Evolutionary conservation across 2,329 filamentous ascomycete genomes (phyloP), one percentile per base, ranked within the genome.

Genomic region (Trichoderma koningiopsis): DNA sequence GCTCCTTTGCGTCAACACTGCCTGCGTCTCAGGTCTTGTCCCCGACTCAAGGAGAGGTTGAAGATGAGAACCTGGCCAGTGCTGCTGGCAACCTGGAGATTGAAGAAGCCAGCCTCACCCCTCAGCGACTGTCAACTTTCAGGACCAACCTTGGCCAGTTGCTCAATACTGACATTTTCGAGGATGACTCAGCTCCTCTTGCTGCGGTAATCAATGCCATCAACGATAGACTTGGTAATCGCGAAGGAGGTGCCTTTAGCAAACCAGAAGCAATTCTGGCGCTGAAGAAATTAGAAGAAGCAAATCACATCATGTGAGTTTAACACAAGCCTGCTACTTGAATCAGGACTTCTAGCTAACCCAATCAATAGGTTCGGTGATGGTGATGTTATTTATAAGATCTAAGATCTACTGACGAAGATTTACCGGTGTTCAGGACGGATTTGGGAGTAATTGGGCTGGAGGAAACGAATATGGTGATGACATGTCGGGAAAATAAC

Each of bases 261-360:
- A 86, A 86, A 47, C 83, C 83, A 0, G 96, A 99, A 80, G 93
- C 92, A 0, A 82, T 91, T 69, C 87, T 90, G 79, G 94, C 93
- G 56, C 83, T 99, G 68, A 88, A 88, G 79, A 89, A 87, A 77
- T 90, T 99, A 88, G 91, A 93, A 75, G 89, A 92, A 72, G 84
- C 86, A 74, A 97, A 97, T 79, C 90, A 95, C 83, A 90, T 99
- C 77, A 99, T 99, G 94, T 95, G 83, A 87, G 68, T 66, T 58
- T 24, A 40, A 43, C 11, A 43, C 19, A 6, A 7, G n/a, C 29
- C 53, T 14, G 13, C 16, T 40, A 24, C 22, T 19, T 27, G n/a
- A 10, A 27, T 37, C 5, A 49, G 22, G 10, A 22, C 10, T 33
- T 8, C 3, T 52, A 24, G 52, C 68, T 70, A 47, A 70, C 47